Evolutionary conservation across 495 filamentous ascomycete species (phyloP), one percentile per base, ranked within the genome.

Genomic region (Chaetomium cochliodes): DNA sequence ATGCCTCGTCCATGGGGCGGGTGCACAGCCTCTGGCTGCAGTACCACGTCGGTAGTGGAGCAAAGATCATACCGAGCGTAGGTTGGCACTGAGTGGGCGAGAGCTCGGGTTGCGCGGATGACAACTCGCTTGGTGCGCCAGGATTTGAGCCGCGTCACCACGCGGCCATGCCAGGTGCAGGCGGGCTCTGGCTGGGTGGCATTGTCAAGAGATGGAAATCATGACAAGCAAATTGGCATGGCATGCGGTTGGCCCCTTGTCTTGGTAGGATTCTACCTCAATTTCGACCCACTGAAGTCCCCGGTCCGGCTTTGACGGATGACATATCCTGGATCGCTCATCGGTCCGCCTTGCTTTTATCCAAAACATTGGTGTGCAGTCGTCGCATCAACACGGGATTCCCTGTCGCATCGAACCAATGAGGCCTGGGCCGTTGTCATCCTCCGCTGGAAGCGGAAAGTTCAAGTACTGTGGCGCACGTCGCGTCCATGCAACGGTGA

Each of bases 311-410:
- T 50, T 15, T 9, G 2, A 22, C 20, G 46, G n/a, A 3, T 50
- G n/a, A 20, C 46, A 50, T 50, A 20, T 50, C 46, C 46, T 50
- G 8, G 46, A 8, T 11, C 8, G 3, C 18, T 50, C n/a, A 23
- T 20, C n/a, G 46, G 46, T 23, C 46, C 46, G 16, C 41, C 44
- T 50, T 50, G n/a, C 46, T 23, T 50, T 50, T 50, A 50, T 50
- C 20, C 46, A 50, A 50, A 50, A 50, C 46, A 2, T 9, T 20
- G 18, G 46, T 11, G 8, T 50, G 46, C 46, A 20, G 8, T 20
- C 3, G 46, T 20, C 46, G 46, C 46, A 50, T 50, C 8, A 20
- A 50, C 46, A 50, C 46, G 46, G n/a, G 46, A 0, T 11, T 11
- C 20, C 20, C 3, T 50, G 33, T 37, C 3, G 46, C 20, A 12